Evolutionary conservation across 1,284 basidiomycete genomes (phyloP).

Genomic region (Ustilago loliicola): DNA sequence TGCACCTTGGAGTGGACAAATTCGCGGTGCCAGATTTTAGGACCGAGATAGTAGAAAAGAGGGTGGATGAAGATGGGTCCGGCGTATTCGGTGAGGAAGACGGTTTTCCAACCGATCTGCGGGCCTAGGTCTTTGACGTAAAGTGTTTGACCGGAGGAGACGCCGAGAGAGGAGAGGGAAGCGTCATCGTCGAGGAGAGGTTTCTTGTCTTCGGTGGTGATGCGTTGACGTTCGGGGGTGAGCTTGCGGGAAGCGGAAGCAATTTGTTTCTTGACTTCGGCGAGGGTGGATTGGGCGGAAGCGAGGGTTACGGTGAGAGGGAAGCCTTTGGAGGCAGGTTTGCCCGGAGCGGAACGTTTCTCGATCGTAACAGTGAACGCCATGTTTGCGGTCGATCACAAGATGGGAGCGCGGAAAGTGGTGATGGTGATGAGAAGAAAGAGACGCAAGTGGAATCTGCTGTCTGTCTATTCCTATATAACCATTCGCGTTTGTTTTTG

Average conservation of each 20-base stretch:
- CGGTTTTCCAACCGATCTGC: conserved; percentile 68
- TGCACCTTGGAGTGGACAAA: conserved; percentile 84
- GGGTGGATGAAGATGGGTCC: conserved; percentile 95
- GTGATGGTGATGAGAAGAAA: conserved; percentile 8
- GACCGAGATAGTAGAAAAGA: conserved; percentile 81
- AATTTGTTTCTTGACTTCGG: conserved; percentile 61
- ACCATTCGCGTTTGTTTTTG: no score
- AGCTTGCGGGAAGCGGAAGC: conserved; percentile 43
- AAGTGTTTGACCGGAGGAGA: conserved; percentile 50
- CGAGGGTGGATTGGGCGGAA: conserved; percentile 51
- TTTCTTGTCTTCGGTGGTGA: conserved; percentile 62
- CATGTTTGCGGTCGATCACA: conserved; percentile 14
- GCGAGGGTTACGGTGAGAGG: conserved; percentile 50
- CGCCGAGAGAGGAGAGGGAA: conserved; percentile 45
- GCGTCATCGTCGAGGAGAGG: conserved; percentile 62
- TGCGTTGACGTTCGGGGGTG: conserved; percentile 59
- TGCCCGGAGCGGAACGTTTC: conserved; percentile 51
- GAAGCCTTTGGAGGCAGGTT: conserved; percentile 57
- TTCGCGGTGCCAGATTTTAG: conserved; percentile 76
- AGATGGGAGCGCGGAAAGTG: neutral
- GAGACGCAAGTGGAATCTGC: neutral
- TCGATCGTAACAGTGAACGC: conserved; percentile 50
- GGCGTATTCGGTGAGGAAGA: conserved; percentile 70
- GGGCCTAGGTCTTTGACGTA: conserved; percentile 69
- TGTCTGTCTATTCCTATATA: neutral